Conservation (phyloP, 108 stramenopile species). For the Chaetoceros tenuissimus region DNA sequence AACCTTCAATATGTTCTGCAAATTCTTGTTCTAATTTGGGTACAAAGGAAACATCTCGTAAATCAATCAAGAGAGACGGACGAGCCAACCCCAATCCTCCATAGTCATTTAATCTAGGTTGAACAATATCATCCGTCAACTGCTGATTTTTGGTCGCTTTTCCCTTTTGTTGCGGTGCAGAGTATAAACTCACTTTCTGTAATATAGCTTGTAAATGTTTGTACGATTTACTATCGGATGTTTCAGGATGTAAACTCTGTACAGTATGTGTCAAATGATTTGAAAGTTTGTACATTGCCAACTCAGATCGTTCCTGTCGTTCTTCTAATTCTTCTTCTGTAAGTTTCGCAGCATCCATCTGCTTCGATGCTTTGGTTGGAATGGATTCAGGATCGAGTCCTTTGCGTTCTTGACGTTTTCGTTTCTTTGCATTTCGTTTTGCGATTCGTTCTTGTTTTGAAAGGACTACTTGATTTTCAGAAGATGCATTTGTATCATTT, state of each 20-base stretch:
- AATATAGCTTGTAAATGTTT: not conserved
- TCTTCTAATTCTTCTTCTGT: slow-evolving; percentile 9
- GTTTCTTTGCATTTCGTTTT: slow-evolving; percentile 27
- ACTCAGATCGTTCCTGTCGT: slow-evolving; percentile 4
- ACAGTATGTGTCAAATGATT: not conserved
- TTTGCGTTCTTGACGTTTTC: slow-evolving; percentile 18
- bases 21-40: slow-evolving; percentile 74
- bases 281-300: slow-evolving; percentile 3
- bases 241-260: not conserved
- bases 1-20: slow-evolving; percentile 73
- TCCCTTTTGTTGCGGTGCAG: slow-evolving; percentile 23
- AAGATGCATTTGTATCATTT: no score
- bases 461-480: not conserved
- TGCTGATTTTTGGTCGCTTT: slow-evolving; percentile 27
- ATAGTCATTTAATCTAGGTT: slow-evolving; percentile 72
- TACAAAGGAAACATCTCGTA: slow-evolving; percentile 56
- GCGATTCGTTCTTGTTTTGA: slow-evolving; percentile 34
- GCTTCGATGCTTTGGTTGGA: no score
- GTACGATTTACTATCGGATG: slow-evolving; percentile 1
- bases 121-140: slow-evolving; percentile 44
- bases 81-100: slow-evolving; percentile 77
- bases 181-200: slow-evolving; percentile 7
- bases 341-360: not conserved
- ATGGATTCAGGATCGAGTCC: not conserved
- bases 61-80: slow-evolving; percentile 46